Base-by-base conservation (phyloP, 768 basidiomycete species). In the Russula dissimulans region DNA sequence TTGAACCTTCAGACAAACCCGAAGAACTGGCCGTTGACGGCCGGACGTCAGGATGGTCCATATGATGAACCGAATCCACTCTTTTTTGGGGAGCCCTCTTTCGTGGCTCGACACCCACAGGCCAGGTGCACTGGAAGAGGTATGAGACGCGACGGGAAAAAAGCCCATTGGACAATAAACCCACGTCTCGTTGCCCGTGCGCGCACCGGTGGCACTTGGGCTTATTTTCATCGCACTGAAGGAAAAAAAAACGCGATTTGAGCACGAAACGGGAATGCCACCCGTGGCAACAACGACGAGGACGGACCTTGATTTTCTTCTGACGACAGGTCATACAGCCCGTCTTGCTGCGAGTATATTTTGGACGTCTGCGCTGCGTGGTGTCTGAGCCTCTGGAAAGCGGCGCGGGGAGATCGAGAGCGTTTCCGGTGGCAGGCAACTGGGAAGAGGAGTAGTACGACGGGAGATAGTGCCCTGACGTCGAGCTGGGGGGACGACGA, bases 271-370 rank as follows among this genome's bases (percentile, higher is more conserved):
- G 9, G 4, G 18, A 29, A 5, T 43, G 32, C 31, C 29, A 26
- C 15, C 14, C 2, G 26, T 3, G 12, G 22, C 36, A n/a, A 43
- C 48, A 2, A 57, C n/a, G 44, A 49, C n/a, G 48, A 56, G 12
- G 56, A 69, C 79, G 56, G 64, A 89, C 90, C 82, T 97, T 97
- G 69, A 97, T 91, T 79, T 95, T 91, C 79, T 95, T 94, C 63
- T 84, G 82, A 67, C 94, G 82, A 79, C 94, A 97, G 45, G 91
- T 94, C 70, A 95, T 75, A 71, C 94, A 97, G 26, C 94, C 94
- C 1, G 92, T 93, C 76, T 95, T 94, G 74, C 89, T 91, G 67
- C 94, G 82, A 63, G 90, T 92, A 67, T 95, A 95, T 78, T 97
- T 97, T 51, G 90, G 91, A 39, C 90, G 86, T 71, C 90, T 91